Evolutionary conservation across 1,139 yeast species (phyloP), one percentile per base, ranked within the genome.

Genomic region (Blastobotrys raffinosifermentans): DNA sequence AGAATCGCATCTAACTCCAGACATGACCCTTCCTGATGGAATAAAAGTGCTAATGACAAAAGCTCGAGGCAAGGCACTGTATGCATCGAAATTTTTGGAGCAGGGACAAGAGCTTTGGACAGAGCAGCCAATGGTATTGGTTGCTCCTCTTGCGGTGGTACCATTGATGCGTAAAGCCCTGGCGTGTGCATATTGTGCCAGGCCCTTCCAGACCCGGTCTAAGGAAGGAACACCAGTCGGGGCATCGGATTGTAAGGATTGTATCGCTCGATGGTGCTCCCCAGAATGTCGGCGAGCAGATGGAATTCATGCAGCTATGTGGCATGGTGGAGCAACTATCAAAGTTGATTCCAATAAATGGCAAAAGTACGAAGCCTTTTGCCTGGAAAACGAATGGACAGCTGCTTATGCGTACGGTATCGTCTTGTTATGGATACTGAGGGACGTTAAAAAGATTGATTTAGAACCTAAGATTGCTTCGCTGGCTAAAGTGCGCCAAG

Each of bases 171-270:
- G 73, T 36, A 57, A 64, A 14, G 89, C 93, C 0, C 75, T 75
- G 50, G 86, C 89, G 3, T 89, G 97, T 57, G 70, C 89, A 1
- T 72, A 73, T 52, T 89, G 97, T 64, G 89, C 94, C 1, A 70
- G 72, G 31, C 68, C 81, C 3, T 62, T 82, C 32, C 69, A 71
- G 39, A 66, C 52, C 46, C 52, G 46, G 11, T 42, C 49, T 13
- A 39, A 34, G 11, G 44, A 41, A 8, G 46, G 47, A n/a, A 36
- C 35, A 4, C 40, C 51, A 9, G 41, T 45, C n/a, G 46, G 46
- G 10, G 51, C 48, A 5, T 36, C 48, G 1, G 50, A 46, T 10
- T 50, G 54, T 29, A 35, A 38, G 6, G 34, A 33, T 8, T 54
- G 59, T 29, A 41, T 45, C 3, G 59, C 58, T n/a, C 40, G 50